Evolutionary conservation across 768 basidiomycete species (phyloP), one percentile per base, ranked within the genome.

Genomic region (Macrolepiota albuminosa): DNA sequence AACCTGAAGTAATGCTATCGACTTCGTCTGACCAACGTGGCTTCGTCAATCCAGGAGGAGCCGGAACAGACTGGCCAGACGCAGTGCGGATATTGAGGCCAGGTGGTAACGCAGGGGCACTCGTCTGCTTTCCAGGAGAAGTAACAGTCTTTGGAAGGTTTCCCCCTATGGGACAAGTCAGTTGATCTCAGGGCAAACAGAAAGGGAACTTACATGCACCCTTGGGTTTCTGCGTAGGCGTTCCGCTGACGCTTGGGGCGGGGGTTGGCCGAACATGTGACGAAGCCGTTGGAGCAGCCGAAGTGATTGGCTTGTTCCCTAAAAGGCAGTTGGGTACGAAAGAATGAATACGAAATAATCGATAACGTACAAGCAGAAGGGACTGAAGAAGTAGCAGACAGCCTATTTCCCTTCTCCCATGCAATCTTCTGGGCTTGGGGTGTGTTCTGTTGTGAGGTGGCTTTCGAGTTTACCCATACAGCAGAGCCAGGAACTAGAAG

Each of bases 401-500:
- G 6, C 53, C 51, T 51, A 3, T 21, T 61, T 33, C 21, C 59
- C 37, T 60, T 63, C 18, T 62, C 63, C 69, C 70, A 71, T 0
- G 68, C 68, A 9, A 57, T 60, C 48, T 61, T 62, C 45, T 51
- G 59, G 6, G 46, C 57, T 47, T 58, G 18, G 40, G 61, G 29
- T 55, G 60, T 54, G 62, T 51, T 31, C 58, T 48, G 56, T 4
- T 54, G 7, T 4, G 61, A 54, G 9, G 49, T 56, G 13, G 36
- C 43, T 49, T 66, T 66, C 24, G 45, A 47, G 31, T 24, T 52
- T 4, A 57, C 67, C 78, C 78, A 78, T 13, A 62, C 61, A 0
- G 70, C 60, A 9, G 77, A 79, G 24, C 78, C 78, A 40, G 76
- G 74, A 14, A 78, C 78, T 77, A 55, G 11, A 18, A 36, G 16